A percentile compares a stretch with the other conserved stretches of the same genome.
Evolutionary conservation across 768 basidiomycete species (phyloP).

Genomic region (Baorangia bicolor): DNA sequence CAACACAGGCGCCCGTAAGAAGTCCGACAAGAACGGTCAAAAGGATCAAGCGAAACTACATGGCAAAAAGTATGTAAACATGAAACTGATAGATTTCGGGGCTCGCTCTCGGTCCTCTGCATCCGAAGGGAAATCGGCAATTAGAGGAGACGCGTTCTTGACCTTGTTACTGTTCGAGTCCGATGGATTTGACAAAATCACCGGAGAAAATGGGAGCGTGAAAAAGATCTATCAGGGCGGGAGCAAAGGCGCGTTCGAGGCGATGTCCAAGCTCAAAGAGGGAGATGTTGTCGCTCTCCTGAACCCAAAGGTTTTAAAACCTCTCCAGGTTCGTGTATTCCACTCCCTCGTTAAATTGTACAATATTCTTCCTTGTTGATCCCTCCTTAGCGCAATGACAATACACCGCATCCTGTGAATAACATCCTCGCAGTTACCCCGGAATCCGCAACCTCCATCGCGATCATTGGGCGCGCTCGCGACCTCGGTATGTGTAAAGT

Average conservation of each 20-base stretch:
- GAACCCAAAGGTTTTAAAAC: slow-evolving; percentile 84
- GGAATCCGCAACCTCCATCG: slow-evolving; percentile 72
- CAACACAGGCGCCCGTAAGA: slow-evolving; percentile 7
- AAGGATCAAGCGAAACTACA: slow-evolving; percentile 37
- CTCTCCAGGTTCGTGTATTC: slow-evolving; percentile 62
- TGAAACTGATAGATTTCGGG: slow-evolving; percentile 84
- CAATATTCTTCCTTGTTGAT: background rate
- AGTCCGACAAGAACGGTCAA: slow-evolving; percentile 11
- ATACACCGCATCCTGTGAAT: slow-evolving; percentile 70
- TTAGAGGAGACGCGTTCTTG: slow-evolving; percentile 81
- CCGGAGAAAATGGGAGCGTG: slow-evolving; percentile 48
- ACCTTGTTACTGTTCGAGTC: slow-evolving; percentile 87
- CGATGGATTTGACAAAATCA: slow-evolving; percentile 62
- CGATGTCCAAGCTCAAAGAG: slow-evolving; percentile 78
- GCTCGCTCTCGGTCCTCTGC: slow-evolving; percentile 55
- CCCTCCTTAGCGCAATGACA: slow-evolving; percentile 29
- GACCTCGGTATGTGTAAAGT: slow-evolving; percentile 88
- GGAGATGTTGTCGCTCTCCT: slow-evolving; percentile 90
- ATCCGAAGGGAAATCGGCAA: slow-evolving; percentile 53
- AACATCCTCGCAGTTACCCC: slow-evolving; percentile 90
- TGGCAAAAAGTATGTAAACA: slow-evolving; percentile 81
- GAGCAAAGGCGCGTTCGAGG: slow-evolving; percentile 89
- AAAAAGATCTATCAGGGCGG: slow-evolving; percentile 82
- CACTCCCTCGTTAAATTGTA: background rate
- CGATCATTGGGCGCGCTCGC: slow-evolving; percentile 79